Conservation (phyloP, 176 grass and related monocot genomes). For the Triticum dicoccoides region DNA sequence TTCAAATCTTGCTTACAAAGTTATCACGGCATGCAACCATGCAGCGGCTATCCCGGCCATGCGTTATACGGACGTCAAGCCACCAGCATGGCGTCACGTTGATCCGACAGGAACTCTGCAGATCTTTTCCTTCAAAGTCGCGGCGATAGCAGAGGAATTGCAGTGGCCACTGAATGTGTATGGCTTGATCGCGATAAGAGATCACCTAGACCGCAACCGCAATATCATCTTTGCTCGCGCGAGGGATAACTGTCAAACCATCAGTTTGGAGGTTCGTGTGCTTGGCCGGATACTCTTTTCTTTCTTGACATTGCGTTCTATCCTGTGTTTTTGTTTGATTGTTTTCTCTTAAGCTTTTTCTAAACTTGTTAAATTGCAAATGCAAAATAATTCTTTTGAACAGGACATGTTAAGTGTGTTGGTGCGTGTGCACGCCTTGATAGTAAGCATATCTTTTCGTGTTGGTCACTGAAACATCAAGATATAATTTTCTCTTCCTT, state of each 20-base stretch:
- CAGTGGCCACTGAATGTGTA: background rate
- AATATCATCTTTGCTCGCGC: background rate
- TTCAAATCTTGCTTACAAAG: background rate
- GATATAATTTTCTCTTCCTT: no score
- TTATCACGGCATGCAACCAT: background rate
- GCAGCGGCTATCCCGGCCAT: background rate
- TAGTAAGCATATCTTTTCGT: no score
- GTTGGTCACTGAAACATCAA: no score
- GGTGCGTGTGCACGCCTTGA: no score
- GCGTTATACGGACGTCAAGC: background rate
- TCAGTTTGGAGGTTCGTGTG: background rate
- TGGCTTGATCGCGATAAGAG: background rate
- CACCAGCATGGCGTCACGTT: no score
- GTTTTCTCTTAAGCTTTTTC: no score
- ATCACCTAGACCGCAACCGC: background rate
- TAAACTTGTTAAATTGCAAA: no score
- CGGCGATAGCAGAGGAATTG: background rate
- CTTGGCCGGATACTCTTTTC: no score
- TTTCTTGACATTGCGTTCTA: background rate
- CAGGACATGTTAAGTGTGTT: no score
- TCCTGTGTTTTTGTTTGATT: no score
- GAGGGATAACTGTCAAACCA: background rate
- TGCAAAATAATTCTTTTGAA: no score
- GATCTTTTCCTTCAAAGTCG: background rate
- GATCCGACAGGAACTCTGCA: background rate